These are phyloP conservation scores for Amanita muscaria DNA, from an alignment of 768 basidiomycete species.

Conservation along the genomic window DNA sequence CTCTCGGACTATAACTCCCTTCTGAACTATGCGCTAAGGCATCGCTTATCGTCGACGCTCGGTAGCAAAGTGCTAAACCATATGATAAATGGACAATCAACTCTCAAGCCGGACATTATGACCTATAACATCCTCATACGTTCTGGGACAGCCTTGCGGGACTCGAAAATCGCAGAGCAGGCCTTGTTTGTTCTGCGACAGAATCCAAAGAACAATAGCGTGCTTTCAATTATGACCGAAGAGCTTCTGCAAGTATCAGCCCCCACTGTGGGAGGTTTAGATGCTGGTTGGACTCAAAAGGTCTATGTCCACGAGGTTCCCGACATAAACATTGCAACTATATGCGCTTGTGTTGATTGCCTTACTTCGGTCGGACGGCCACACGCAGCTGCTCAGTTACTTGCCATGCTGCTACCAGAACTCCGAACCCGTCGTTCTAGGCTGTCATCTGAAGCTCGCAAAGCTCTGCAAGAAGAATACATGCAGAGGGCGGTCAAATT, in stretches of 20 bases:
- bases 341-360: conserved; percentile 5
- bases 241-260: background rate
- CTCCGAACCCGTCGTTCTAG: conserved; percentile 1
- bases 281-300: background rate
- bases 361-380: background rate
- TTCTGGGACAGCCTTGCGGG: conserved; percentile 41
- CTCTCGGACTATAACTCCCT: conserved; percentile 45
- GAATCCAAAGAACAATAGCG: conserved; percentile 2
- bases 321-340: background rate
- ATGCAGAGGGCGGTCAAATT: conserved; percentile 35
- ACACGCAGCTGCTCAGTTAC: conserved; percentile 25
- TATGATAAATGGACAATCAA: conserved; percentile 36
- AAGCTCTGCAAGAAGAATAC: conserved; percentile 16
- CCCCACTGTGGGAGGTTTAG: background rate
- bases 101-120: conserved; percentile 34
- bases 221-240: background rate
- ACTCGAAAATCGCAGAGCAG: conserved; percentile 31
- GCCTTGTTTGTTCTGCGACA: conserved; percentile 27
- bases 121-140: conserved; percentile 56
- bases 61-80: conserved; percentile 44
- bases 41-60: conserved; percentile 41
- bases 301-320: conserved; percentile 1
- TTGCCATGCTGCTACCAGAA: conserved; percentile 14
- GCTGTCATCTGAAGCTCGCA: background rate
- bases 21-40: conserved; percentile 56